A percentile compares a stretch with the other conserved stretches of the same genome.
Conservation (phyloP, 768 basidiomycete species). For the Phaeolepiota aurea region DNA sequence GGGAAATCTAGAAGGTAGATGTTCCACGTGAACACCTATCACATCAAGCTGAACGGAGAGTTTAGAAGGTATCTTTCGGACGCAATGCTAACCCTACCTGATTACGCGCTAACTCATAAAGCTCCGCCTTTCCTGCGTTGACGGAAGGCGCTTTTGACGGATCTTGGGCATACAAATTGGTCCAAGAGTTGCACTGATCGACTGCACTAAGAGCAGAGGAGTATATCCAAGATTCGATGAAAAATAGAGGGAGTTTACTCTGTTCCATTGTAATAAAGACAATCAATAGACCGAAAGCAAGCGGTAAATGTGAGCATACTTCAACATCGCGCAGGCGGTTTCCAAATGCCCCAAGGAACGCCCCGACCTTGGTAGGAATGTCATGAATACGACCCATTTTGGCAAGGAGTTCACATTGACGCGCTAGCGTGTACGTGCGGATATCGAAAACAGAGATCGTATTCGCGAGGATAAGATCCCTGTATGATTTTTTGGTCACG, state of each 20-base stretch:
- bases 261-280: slow-evolving; percentile 13
- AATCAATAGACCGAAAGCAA: slow-evolving; percentile 4
- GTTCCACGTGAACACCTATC: slow-evolving; percentile 66
- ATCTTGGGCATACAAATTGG: slow-evolving; percentile 37
- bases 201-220: slow-evolving; percentile 81
- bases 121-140: slow-evolving; percentile 79
- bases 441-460: slow-evolving; percentile 93
- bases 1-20: slow-evolving; percentile 65
- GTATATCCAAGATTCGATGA: slow-evolving; percentile 91
- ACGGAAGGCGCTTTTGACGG: slow-evolving; percentile 39
- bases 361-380: slow-evolving; percentile 58
- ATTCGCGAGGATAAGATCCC: slow-evolving; percentile 83
- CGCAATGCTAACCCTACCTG: slow-evolving; percentile 45
- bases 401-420: slow-evolving; percentile 74
- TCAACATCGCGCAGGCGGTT: slow-evolving; percentile 66
- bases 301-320: slow-evolving; percentile 41
- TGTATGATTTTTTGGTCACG: slow-evolving; percentile 72
- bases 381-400: slow-evolving; percentile 62
- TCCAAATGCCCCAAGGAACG: slow-evolving; percentile 74
- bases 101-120: slow-evolving; percentile 78
- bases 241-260: slow-evolving; percentile 53
- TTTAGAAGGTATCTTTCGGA: neutral
- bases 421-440: slow-evolving; percentile 80
- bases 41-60: slow-evolving; percentile 62
- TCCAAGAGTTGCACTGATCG: slow-evolving; percentile 73